Conservation (phyloP, 192 early-diverging fungal species). For the Kickxella alabastrina region DNA sequence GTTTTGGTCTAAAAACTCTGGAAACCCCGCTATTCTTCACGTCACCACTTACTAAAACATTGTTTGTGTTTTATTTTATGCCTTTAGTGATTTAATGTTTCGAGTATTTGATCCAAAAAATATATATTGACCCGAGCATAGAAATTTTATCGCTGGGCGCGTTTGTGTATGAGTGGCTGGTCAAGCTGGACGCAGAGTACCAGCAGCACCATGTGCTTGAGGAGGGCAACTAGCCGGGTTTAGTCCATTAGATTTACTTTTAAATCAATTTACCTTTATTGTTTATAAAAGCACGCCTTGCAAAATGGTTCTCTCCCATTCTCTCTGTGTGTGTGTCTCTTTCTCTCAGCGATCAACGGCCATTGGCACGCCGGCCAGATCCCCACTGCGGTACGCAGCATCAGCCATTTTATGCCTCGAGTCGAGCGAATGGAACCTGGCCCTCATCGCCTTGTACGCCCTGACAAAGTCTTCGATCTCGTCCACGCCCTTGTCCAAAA, state of each 20-base stretch:
- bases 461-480: slow-evolving; percentile 51
- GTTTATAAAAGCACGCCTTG: slow-evolving; percentile 3
- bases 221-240: slow-evolving; percentile 18
- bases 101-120: too few species aligned
- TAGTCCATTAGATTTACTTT: neutral
- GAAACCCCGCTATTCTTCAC: slow-evolving; percentile 44
- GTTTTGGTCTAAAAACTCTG: slow-evolving; percentile 49
- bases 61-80: too few species aligned
- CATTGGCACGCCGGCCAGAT: slow-evolving; percentile 36
- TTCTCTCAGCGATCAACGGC: slow-evolving; percentile 37
- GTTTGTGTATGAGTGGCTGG: slow-evolving; percentile 55
- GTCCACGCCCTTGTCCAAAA: slow-evolving; percentile 18
- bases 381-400: slow-evolving; percentile 38
- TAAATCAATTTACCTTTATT: neutral
- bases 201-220: slow-evolving; percentile 39
- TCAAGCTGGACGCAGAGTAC: slow-evolving; percentile 39
- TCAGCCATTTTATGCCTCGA: slow-evolving; percentile 20
- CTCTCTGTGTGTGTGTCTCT: too few species aligned
- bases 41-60: too few species aligned
- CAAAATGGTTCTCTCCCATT: too few species aligned
- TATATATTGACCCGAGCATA: too few species aligned
- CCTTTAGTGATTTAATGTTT: too few species aligned
- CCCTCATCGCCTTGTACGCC: slow-evolving; percentile 29
- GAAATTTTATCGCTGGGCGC: too few species aligned
- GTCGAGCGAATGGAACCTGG: slow-evolving; percentile 27